Evolutionary conservation across 169 alveolate genomes (phyloP), one percentile per base, ranked within the genome.

Genomic region (Plasmodium ovale): DNA sequence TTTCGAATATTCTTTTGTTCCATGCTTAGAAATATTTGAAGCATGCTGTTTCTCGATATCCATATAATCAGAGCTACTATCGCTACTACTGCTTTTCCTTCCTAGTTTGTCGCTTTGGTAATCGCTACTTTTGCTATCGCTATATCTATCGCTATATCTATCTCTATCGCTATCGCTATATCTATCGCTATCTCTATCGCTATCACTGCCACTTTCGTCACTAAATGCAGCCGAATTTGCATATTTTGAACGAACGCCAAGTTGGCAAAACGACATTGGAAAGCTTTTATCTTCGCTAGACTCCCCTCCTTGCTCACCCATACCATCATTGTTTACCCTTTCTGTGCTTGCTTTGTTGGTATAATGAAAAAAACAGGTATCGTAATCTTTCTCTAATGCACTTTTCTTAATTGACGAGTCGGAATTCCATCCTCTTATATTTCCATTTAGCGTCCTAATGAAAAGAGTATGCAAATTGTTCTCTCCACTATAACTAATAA

Each of bases 291-390:
- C n/a, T n/a, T n/a, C n/a, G n/a, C n/a, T n/a, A 44, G 73, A 64
- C 2, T n/a, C 73, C 73, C 16, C 51, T 35, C n/a, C 21, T 0
- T 25, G 16, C 9, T 64, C 16, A 23, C 14, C 35, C 2, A 29
- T 27, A 9, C 2, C n/a, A n/a, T n/a, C n/a, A n/a, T n/a, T n/a
- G n/a, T n/a, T 23, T 29, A 1, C 14, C 14, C 35, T 64, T 35
- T 64, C 39, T n/a, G 16, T 33, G 3, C 42, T 44, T 19, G 23
- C 58, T 44, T 29, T 33, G 10, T 44, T 53, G 9, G 51, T 49
- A 35, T 69, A 31, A 10, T 44, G n/a, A 64, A 64, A 64, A 64
- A 64, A 64, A 64, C 73, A 64, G 21, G 73, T n/a, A 25, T 64
- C 73, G 23, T 14, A 27, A 27, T 12, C 21, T 3, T 69, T 35